Conservation (phyloP, 208 protist species). For the Acanthamoeba lenticulata region DNA sequence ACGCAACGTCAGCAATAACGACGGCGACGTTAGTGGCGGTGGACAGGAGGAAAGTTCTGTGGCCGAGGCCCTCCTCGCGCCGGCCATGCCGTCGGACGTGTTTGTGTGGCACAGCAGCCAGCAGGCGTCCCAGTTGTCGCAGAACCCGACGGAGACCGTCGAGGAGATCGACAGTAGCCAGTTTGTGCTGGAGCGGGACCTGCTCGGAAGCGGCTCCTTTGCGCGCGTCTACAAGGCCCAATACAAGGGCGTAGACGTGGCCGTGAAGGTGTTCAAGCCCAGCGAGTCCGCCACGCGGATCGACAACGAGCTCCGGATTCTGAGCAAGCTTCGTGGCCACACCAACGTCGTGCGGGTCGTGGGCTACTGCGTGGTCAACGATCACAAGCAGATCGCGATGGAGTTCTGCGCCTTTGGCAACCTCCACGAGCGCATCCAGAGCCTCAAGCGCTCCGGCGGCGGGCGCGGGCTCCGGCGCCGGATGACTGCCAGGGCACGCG, state of each 20-base stretch:
- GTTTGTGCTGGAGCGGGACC: background rate
- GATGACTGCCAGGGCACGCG: background rate
- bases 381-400: conserved; percentile 49
- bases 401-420: conserved; percentile 55
- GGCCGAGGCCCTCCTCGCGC: background rate
- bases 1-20: background rate
- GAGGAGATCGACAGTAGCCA: background rate
- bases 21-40: background rate
- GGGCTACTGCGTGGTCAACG: background rate
- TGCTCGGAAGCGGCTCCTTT: background rate
- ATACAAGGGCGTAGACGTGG: background rate
- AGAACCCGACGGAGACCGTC: background rate
- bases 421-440: conserved; percentile 8
- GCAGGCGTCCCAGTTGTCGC: background rate
- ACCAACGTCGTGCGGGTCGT: background rate
- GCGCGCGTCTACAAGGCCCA: conserved; percentile 18
- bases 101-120: background rate
- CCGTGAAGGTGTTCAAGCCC: conserved; percentile 42
- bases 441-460: background rate
- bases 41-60: background rate
- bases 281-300: background rate
- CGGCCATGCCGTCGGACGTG: background rate
- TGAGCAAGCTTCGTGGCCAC: background rate
- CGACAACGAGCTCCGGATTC: conserved; percentile 24
- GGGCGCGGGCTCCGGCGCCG: background rate